Evolutionary conservation across 371 early-diverging fungal genomes (phyloP).

Genomic region (Massospora cicadina): DNA sequence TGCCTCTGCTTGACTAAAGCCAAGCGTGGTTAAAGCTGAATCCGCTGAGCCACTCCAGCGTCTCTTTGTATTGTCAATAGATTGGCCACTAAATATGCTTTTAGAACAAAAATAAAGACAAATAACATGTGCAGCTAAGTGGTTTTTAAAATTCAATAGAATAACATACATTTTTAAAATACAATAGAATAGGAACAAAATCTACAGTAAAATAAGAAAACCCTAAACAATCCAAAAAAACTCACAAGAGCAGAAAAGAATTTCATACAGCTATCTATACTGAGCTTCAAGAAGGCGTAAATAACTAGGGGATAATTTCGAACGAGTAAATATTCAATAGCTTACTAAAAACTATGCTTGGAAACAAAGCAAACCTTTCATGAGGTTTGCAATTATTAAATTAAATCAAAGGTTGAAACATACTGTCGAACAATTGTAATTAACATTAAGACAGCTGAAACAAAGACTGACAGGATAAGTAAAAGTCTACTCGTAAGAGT

Average conservation of each 20-base stretch:
- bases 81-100: slow-evolving; percentile 5
- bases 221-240: neutral
- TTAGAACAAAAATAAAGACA: neutral
- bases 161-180: neutral
- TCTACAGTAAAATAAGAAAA: neutral
- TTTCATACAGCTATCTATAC: too few species aligned
- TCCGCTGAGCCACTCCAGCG: neutral
- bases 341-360: neutral
- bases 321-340: neutral
- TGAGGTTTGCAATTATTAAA: neutral
- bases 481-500: too few species aligned
- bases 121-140: neutral
- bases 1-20: neutral
- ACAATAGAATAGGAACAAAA: neutral
- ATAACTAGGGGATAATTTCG: too few species aligned
- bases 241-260: neutral
- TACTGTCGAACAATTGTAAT: neutral
- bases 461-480: too few species aligned
- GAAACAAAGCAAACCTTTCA: neutral
- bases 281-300: too few species aligned
- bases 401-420: neutral
- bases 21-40: neutral
- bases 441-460: too few species aligned
- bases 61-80: slow-evolving; percentile 2
- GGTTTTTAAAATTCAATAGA: neutral